Evolutionary conservation across 2,329 filamentous ascomycete species (phyloP), one percentile per base, ranked within the genome.

Genomic region (Colletotrichum musicola): DNA sequence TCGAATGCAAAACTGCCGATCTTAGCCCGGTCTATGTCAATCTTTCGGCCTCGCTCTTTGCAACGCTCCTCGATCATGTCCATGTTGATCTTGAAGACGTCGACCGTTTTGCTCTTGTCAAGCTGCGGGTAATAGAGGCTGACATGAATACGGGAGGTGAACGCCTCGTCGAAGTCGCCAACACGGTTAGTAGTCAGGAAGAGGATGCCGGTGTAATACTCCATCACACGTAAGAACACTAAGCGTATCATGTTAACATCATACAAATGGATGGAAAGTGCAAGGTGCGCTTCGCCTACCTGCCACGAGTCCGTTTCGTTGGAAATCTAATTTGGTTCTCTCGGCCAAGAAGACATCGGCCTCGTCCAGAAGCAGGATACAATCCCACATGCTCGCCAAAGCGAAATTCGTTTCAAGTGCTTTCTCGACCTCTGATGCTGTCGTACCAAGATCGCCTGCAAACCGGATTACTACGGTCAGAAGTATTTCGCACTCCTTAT

Each of bases 301-400:
- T 6, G 60, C 35, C 4, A 63, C 60, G 0, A 63, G 6, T 9
- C 35, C 60, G 6, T 56, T 63, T 4, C 60, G 18, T 14, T 18
- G 16, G 6, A 63, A 54, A 0, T 56, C 42, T 6, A 93, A 69
- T 64, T 74, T 73, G 20, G 73, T 92, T 1, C 94, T 89, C 78
- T 93, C 92, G 82, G 96, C 93, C 13, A 97, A 83, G 13, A 62
- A 62, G 1, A 62, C 58, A 12, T 62, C 58, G 16, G 58, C 58
- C 14, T 63, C 60, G 0, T 63, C 60, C 3, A 63, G 16, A 0
- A 63, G 38, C 1, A 63, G 1, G 12, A 62, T 40, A 5, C 70
- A 71, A 1, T 57, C 70, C 70, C 71, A 72, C 2, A 14, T 71
- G 10, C 66, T 71, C 1, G 61, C 71, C 1, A 58, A 1, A 49